Percentiles rank a stretch among this genome's conserved stretches.
phyloP scores from a whole-genome alignment of 2,329 filamentous ascomycete genomes.

The Lecanoromycetidae sp. region DNA sequence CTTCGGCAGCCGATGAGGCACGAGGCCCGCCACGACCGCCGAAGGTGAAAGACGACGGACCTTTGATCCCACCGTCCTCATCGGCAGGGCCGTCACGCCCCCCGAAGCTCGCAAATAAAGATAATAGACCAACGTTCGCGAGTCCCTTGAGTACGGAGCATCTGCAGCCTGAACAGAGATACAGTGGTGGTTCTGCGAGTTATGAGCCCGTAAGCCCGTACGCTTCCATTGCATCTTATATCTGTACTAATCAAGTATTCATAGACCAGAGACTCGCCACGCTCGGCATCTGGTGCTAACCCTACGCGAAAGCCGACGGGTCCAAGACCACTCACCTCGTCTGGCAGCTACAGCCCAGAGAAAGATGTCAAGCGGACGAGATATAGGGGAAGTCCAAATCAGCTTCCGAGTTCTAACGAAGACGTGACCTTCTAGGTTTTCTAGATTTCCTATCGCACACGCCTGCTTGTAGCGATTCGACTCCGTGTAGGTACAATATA shows the following conservation, averaged over 20 bases:
- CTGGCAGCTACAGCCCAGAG: slow-evolving; percentile 16
- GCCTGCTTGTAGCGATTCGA: neutral
- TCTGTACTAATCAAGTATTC: no score
- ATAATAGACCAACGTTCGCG: slow-evolving; percentile 11
- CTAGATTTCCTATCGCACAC: neutral
- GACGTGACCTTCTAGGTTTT: slow-evolving; percentile 4
- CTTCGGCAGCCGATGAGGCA: slow-evolving; percentile 25
- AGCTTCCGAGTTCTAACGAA: neutral
- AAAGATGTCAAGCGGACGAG: slow-evolving; percentile 10
- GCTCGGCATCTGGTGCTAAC: slow-evolving; percentile 24
- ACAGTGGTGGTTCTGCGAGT: slow-evolving; percentile 15
- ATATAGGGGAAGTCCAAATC: slow-evolving; percentile 9
- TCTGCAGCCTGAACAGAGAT: slow-evolving; percentile 15
- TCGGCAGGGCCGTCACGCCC: slow-evolving; percentile 33
- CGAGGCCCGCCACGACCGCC: slow-evolving; percentile 38
- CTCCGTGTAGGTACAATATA: neutral
- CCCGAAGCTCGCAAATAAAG: slow-evolving; percentile 26
- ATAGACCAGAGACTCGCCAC: slow-evolving; percentile 18
- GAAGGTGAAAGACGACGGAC: slow-evolving; percentile 45
- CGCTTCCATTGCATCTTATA: neutral
- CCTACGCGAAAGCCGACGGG: slow-evolving; percentile 36
- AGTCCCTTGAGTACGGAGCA: slow-evolving; percentile 15
- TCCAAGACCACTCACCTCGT: slow-evolving; percentile 30
- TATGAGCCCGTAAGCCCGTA: slow-evolving; percentile 13
- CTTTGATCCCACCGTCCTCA: slow-evolving; percentile 48